These are phyloP conservation scores for Butyriboletus loyo DNA, from an alignment of 768 basidiomycete genomes.

Conservation along the genomic window DNA sequence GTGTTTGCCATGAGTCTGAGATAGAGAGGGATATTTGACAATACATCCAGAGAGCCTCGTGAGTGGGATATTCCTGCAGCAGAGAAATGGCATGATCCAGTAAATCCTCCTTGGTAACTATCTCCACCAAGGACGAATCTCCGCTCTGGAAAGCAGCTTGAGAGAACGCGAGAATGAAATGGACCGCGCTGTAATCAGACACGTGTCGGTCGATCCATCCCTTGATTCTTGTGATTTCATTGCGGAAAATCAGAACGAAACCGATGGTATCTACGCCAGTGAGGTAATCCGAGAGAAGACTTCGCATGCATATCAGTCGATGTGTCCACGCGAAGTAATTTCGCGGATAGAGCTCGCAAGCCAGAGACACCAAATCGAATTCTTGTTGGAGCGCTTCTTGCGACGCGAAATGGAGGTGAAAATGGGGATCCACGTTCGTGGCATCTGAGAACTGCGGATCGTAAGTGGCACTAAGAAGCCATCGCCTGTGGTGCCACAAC, in stretches of 20 bases:
- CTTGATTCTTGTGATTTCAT: conserved; percentile 38
- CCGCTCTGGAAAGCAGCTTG: conserved; percentile 6
- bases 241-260: conserved; percentile 33
- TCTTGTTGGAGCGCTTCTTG: conserved; percentile 42
- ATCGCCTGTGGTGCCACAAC: conserved; percentile 69
- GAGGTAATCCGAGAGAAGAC: conserved; percentile 21
- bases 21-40: conserved; percentile 3
- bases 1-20: not conserved
- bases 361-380: conserved; percentile 42
- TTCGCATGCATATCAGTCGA: conserved; percentile 48
- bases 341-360: conserved; percentile 63
- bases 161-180: conserved; percentile 47
- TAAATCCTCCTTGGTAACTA: conserved; percentile 4
- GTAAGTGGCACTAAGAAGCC: conserved; percentile 46
- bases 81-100: conserved; percentile 47
- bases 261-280: conserved; percentile 8
- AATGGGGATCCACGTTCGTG: not conserved
- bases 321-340: conserved; percentile 77
- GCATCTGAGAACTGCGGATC: conserved; percentile 13
- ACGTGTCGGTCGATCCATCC: conserved; percentile 63
- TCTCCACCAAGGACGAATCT: conserved; percentile 1
- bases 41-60: conserved; percentile 68
- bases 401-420: conserved; percentile 25
- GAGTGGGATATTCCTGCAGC: conserved; percentile 47
- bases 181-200: conserved; percentile 64